A percentile compares a stretch with the other conserved stretches of the same genome.
phyloP scores from a whole-genome alignment of 495 filamentous ascomycete genomes.

The Talaromyces thailandensis region DNA sequence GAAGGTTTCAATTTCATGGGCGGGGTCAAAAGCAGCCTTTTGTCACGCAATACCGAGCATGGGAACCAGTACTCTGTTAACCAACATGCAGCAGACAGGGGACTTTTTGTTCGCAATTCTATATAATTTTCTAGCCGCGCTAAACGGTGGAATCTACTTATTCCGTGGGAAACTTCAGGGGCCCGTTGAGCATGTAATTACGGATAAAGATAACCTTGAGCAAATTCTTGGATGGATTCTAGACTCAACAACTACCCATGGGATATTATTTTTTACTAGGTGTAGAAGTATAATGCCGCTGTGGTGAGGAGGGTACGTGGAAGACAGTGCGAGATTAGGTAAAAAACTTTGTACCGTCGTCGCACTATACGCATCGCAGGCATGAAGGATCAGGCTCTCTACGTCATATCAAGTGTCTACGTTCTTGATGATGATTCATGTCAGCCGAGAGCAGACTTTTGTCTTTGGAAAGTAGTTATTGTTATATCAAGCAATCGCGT shows the following conservation, averaged over 20 bases:
- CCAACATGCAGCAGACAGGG: too few relatives aligned
- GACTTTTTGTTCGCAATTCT: neutral
- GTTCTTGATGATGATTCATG: neutral
- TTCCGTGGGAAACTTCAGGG: neutral
- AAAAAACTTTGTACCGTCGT: neutral
- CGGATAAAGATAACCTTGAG: neutral
- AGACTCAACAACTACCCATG: neutral
- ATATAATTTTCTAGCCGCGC: neutral
- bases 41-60: neutral
- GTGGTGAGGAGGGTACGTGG: neutral
- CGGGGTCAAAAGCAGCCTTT: neutral
- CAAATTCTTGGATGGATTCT: neutral
- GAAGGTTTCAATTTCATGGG: neutral
- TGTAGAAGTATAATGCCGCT: neutral
- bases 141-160: neutral
- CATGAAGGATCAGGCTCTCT: neutral
- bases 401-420: neutral
- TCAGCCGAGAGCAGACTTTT: neutral
- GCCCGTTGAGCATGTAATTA: neutral
- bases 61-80: too few relatives aligned
- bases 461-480: neutral
- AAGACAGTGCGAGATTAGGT: neutral
- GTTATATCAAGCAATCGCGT: neutral
- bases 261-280: neutral
- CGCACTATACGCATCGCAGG: neutral